Evolutionary conservation across 2,329 filamentous ascomycete genomes (phyloP).

Genomic region (Colletotrichum sp.): DNA sequence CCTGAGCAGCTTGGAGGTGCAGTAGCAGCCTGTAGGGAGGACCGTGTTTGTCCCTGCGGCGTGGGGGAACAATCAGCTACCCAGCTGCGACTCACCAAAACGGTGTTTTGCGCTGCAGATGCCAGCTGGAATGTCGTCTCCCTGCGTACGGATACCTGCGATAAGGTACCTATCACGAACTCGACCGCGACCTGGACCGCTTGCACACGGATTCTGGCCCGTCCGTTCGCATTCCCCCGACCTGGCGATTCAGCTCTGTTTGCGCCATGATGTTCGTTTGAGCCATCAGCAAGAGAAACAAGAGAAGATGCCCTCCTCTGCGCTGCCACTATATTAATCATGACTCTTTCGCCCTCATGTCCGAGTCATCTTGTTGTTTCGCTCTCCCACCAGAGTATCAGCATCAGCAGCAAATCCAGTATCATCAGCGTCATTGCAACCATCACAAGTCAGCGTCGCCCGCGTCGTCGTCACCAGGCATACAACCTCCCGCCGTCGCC

Average conservation of each 20-base stretch:
- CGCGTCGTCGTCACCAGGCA: background rate
- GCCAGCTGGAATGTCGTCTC: constrained; percentile 12
- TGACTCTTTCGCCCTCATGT: constrained; percentile 8
- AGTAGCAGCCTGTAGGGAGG: background rate
- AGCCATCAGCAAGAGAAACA: background rate
- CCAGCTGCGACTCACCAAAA: background rate
- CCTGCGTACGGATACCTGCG: background rate
- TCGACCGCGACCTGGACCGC: constrained; percentile 5
- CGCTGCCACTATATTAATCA: background rate
- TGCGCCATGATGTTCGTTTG: constrained; percentile 11
- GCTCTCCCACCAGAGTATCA: background rate
- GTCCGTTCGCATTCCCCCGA: constrained; percentile 8
- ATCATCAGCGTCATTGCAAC: constrained; percentile 6
- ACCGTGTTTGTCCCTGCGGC: constrained; percentile 11
- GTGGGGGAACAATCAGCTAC: constrained; percentile 4
- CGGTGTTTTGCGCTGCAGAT: background rate
- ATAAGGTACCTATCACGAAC: background rate
- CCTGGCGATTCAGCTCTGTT: constrained; percentile 8
- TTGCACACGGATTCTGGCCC: constrained; percentile 2
- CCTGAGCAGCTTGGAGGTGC: background rate
- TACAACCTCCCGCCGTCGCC: background rate
- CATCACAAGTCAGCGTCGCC: background rate
- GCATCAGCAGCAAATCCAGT: background rate
- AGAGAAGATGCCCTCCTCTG: background rate
- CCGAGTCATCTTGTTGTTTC: constrained; percentile 17